These are phyloP conservation scores for Bauhinia variegata DNA, from an alignment of 306 rosid genomes.

Conservation along the genomic window DNA sequence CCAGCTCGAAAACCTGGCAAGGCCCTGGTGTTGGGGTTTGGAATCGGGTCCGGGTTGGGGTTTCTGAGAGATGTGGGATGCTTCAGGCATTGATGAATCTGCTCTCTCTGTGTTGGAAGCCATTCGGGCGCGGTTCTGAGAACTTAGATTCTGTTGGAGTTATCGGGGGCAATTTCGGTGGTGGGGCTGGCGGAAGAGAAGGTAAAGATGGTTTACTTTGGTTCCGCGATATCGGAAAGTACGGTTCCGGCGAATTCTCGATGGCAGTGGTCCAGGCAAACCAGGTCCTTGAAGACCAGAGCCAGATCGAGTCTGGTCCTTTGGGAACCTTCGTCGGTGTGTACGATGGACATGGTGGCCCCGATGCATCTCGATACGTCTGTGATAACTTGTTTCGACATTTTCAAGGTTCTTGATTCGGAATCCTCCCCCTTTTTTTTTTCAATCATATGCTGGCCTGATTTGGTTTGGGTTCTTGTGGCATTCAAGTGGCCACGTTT, in stretches of 20 bases:
- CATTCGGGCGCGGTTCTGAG: conserved; percentile 60
- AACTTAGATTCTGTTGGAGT: conserved; percentile 46
- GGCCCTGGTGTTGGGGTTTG: conserved; percentile 38
- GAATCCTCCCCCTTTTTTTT: not conserved
- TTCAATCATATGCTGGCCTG: not conserved
- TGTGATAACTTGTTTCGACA: conserved; percentile 74
- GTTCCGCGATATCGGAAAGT: conserved; percentile 67
- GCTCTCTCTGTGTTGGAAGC: conserved; percentile 82
- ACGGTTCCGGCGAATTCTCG: conserved; percentile 79
- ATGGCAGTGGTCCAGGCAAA: conserved; percentile 92
- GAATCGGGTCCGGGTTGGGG: conserved; percentile 53
- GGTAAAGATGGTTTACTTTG: conserved; percentile 71
- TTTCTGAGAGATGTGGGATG: conserved; percentile 94
- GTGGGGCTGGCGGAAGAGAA: conserved; percentile 46
- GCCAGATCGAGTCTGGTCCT: conserved; percentile 88
- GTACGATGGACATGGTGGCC: conserved; percentile 92
- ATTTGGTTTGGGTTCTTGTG: conserved; percentile 28
- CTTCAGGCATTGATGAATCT: conserved; percentile 87
- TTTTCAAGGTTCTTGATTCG: conserved; percentile 67
- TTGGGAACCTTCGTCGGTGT: conserved; percentile 86
- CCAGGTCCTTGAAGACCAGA: conserved; percentile 84
- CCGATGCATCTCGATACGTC: conserved; percentile 74
- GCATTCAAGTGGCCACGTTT: conserved; percentile 43
- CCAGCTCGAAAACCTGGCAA: not conserved
- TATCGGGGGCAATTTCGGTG: conserved; percentile 37